phyloP scores from a whole-genome alignment of 2,329 filamentous ascomycete genomes.

The Cordyceps javanica region DNA sequence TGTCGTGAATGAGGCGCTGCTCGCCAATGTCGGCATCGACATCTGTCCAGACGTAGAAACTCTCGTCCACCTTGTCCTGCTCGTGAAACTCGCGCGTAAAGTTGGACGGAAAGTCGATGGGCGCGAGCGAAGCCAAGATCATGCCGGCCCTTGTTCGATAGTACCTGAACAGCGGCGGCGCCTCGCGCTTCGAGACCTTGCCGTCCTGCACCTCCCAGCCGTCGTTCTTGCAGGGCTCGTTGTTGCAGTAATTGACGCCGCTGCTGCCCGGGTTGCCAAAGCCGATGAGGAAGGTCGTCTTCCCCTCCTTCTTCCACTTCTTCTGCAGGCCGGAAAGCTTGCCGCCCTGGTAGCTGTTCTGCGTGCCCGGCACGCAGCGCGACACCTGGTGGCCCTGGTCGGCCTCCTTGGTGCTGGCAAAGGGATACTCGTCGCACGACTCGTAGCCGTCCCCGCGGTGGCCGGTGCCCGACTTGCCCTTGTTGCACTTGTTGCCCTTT shows the following conservation, averaged over 20 bases:
- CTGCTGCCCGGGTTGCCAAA: slow-evolving; percentile 16
- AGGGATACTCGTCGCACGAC: slow-evolving; percentile 18
- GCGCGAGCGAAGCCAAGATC: slow-evolving; percentile 13
- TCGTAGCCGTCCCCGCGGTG: slow-evolving; percentile 12
- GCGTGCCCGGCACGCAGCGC: slow-evolving; percentile 16
- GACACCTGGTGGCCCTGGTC: slow-evolving; percentile 16
- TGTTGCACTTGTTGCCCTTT: slow-evolving; percentile 14
- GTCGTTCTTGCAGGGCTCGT: slow-evolving; percentile 18
- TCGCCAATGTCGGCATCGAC: slow-evolving; percentile 1
- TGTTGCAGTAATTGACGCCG: slow-evolving; percentile 16
- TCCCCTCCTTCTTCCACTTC: slow-evolving; percentile 7
- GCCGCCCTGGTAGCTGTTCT: slow-evolving; percentile 13
- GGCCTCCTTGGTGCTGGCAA: slow-evolving; percentile 14
- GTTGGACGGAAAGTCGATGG: slow-evolving; percentile 10
- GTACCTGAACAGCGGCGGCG: slow-evolving; percentile 15
- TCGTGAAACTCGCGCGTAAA: slow-evolving; percentile 15
- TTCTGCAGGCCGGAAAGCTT: slow-evolving; percentile 8
- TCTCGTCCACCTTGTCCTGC: slow-evolving; percentile 10
- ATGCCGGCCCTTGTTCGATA: slow-evolving; percentile 17
- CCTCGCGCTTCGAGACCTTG: slow-evolving; percentile 9
- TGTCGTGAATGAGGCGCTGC: slow-evolving; percentile 15
- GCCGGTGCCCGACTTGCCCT: slow-evolving; percentile 12
- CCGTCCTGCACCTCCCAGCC: slow-evolving; percentile 17
- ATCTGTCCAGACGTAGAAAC: slow-evolving; percentile 12
- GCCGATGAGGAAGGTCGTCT: slow-evolving; percentile 11